Percentiles rank a stretch among this genome's conserved stretches.
Conservation (phyloP, 139 green algal genomes). For the Chlorella sp. region DNA sequence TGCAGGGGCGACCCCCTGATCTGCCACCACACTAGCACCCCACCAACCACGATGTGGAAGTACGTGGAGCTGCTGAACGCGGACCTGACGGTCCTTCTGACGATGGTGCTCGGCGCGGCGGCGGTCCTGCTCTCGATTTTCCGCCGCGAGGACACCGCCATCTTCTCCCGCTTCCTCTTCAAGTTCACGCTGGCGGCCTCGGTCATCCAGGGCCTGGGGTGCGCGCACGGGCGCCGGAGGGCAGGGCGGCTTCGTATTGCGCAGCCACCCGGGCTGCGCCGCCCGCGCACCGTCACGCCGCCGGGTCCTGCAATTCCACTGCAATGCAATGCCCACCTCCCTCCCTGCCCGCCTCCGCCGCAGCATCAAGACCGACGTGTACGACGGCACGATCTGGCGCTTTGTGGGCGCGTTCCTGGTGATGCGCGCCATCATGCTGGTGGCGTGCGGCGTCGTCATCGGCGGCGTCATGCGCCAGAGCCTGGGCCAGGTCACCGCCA, state of each 20-base stretch:
- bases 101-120: slow-evolving; percentile 1
- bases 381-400: slow-evolving; percentile 33
- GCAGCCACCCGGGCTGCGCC: neutral
- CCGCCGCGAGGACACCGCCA: slow-evolving; percentile 12
- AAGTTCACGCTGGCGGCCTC: slow-evolving; percentile 17
- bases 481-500: slow-evolving; percentile 30
- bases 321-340: neutral
- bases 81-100: slow-evolving; percentile 40
- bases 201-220: slow-evolving; percentile 12
- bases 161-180: slow-evolving; percentile 34
- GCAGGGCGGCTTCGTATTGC: neutral
- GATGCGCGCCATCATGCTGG: slow-evolving; percentile 17
- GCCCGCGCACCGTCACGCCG: neutral
- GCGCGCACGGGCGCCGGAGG: neutral
- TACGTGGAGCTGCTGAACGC: slow-evolving; percentile 28
- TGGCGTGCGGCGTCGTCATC: neutral
- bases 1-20: no score
- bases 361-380: slow-evolving; percentile 38
- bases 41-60: slow-evolving; percentile 21
- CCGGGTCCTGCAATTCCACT: neutral
- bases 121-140: slow-evolving; percentile 4
- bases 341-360: neutral
- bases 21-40: no score
- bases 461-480: neutral
- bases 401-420: slow-evolving; percentile 48